Evolutionary conservation across 176 grass and related monocot species (phyloP), one percentile per base, ranked within the genome.

Genomic region (Triticum urartu): DNA sequence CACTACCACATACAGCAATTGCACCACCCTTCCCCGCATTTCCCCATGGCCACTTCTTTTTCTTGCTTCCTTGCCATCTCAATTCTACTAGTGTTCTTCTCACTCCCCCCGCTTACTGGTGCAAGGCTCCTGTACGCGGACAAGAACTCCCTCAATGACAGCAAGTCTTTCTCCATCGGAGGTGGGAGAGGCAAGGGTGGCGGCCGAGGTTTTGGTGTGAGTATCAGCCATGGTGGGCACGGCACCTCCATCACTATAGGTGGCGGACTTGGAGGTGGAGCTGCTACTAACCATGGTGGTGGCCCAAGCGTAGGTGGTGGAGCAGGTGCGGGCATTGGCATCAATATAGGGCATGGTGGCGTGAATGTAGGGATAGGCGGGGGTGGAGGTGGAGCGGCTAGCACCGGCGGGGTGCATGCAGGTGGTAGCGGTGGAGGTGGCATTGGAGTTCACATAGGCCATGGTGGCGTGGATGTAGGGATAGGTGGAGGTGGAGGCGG

Each of bases 401-500:
- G 81, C 36, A 81, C 8, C 58, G 91, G 84, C 7, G 78, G 87
- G 4, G 48, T 75, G 13, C 77, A 79, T 20, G 84, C 11, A 4
- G 84, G 87, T 4, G 84, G 50, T 2, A 84, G 87, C 1, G 81
- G 81, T 0, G 89, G 89, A 3, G 75, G 72, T 9, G 89, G 89
- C 6, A 60, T 84, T 39, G 85, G 89, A 30, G 60, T 87, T 9
- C 87, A 88, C 11, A 39, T 88, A 0, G 91, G 91, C 10, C 84
- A 62, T 5, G 87, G 84, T 12, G 84, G 66, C 3, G 50, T 89
- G 1, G 77, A 89, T 11, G 66, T 92, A 0, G 91, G 80, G 61
- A 65, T 92, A 6, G 87, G 91, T 15, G 91, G 24, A 2, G 87
- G 91, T 1, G 91, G 87, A 63, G 91, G 87, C 33, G 91, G 84